Percentiles rank a stretch among this genome's conserved stretches.
phyloP scores from a whole-genome alignment of 805 yeast species.

The Teunomyces stri region DNA sequence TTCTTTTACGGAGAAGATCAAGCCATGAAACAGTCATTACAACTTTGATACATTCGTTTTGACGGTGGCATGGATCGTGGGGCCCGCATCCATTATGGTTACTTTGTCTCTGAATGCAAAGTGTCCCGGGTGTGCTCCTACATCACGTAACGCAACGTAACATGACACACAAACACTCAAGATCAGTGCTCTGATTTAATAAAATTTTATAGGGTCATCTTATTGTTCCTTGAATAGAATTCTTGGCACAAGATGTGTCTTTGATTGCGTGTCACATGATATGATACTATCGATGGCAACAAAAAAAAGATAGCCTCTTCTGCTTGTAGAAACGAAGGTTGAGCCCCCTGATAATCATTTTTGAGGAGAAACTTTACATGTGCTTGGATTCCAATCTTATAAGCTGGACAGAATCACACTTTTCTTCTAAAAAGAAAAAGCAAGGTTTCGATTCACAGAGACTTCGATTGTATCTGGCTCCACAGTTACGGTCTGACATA shows the following conservation, averaged over 20 bases:
- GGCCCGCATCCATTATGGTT: constrained; percentile 14
- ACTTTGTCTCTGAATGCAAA: neutral
- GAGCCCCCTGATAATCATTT: no score
- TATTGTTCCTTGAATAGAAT: neutral
- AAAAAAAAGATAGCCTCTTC: neutral
- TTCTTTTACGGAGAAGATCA: constrained; percentile 56
- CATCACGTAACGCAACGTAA: neutral
- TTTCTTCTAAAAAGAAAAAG: no score
- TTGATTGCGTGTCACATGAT: neutral
- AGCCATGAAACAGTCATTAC: constrained; percentile 42
- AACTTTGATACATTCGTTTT: constrained; percentile 49
- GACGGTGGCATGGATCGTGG: constrained; percentile 48
- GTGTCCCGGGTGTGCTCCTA: neutral
- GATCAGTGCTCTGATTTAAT: no score
- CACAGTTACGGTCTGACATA: no score
- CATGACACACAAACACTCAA: no score
- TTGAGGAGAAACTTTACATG: no score
- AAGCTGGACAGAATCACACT: no score
- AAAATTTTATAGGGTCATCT: no score
- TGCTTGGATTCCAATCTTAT: no score
- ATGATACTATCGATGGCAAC: neutral
- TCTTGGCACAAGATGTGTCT: neutral
- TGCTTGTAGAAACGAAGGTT: neutral
- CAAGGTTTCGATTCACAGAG: no score
- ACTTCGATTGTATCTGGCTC: no score